phyloP scores from a whole-genome alignment of 2,329 filamentous ascomycete species.

The Phaeoacremonium minimum region DNA sequence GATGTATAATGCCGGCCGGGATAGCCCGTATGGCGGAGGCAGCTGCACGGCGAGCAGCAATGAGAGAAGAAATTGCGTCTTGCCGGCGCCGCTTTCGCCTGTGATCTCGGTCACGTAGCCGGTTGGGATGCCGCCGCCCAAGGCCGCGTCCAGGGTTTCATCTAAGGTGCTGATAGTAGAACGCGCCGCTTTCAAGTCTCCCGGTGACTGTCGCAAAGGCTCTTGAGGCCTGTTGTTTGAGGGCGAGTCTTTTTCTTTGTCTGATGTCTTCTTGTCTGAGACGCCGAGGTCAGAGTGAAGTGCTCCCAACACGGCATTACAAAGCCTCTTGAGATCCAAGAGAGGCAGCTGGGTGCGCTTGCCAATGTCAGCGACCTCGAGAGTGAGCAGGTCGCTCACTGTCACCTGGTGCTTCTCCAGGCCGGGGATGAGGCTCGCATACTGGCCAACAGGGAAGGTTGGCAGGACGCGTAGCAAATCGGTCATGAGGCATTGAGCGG shows the following conservation, averaged over 20 bases:
- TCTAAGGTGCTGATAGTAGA: constrained; percentile 79
- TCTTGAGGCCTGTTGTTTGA: background rate
- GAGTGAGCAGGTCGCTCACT: constrained; percentile 78
- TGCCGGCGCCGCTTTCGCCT: constrained; percentile 90
- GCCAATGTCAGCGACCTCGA: constrained; percentile 77
- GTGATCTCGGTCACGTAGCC: constrained; percentile 85
- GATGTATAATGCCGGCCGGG: constrained; percentile 80
- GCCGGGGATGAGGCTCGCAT: constrained; percentile 70
- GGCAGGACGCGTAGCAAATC: constrained; percentile 83
- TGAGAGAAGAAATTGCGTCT: constrained; percentile 88
- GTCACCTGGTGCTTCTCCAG: constrained; percentile 76
- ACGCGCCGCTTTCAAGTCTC: constrained; percentile 36
- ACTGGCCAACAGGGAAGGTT: constrained; percentile 67
- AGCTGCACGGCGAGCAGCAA: constrained; percentile 84
- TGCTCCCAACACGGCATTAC: constrained; percentile 60
- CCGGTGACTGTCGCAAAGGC: constrained; percentile 24
- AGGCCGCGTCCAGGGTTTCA: constrained; percentile 56
- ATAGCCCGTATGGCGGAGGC: constrained; percentile 65
- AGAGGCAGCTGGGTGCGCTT: constrained; percentile 80
- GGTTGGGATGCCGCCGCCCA: constrained; percentile 76
- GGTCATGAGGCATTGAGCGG: constrained; percentile 58
- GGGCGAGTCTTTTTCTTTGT: constrained; percentile 3
- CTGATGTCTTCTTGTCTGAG: constrained; percentile 6
- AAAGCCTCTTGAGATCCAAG: constrained; percentile 72
- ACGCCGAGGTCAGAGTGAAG: constrained; percentile 60